Conservation (phyloP, 176 grass and related monocot genomes). For the Metroxylon sagu region DNA sequence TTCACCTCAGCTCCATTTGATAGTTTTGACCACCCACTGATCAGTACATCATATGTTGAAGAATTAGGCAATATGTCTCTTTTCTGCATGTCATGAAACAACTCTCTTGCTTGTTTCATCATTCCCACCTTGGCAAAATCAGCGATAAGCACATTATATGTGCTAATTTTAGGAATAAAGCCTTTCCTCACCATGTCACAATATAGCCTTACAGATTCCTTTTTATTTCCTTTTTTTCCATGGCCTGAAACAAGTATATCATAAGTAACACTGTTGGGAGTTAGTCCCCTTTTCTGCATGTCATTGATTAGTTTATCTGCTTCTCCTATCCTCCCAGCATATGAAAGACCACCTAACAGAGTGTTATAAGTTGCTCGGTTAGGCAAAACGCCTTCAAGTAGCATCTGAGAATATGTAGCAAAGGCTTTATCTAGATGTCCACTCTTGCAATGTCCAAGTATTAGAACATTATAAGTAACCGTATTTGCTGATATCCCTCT, state of each 20-base stretch:
- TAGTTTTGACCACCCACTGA: constrained; percentile 80
- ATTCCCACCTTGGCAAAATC: constrained; percentile 66
- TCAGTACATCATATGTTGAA: constrained; percentile 77
- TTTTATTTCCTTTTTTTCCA: constrained; percentile 65
- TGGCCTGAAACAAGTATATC: constrained; percentile 76
- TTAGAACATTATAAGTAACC: constrained; percentile 72
- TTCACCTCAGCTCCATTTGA: constrained; percentile 57
- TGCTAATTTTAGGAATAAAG: constrained; percentile 88
- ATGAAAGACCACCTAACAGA: constrained; percentile 70
- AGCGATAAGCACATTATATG: constrained; percentile 76
- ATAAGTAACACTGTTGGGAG: constrained; percentile 61
- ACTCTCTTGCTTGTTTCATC: constrained; percentile 85
- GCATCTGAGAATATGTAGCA: constrained; percentile 58
- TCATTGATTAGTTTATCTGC: constrained; percentile 48
- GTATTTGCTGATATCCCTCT: constrained; percentile 54
- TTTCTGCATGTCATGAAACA: constrained; percentile 70
- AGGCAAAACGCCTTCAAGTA: constrained; percentile 41
- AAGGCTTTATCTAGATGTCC: constrained; percentile 58
- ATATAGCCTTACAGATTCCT: constrained; percentile 63
- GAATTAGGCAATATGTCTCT: constrained; percentile 54
- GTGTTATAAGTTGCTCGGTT: constrained; percentile 80
- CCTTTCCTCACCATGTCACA: constrained; percentile 81
- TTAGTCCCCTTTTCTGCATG: constrained; percentile 49
- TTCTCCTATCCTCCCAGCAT: constrained; percentile 55
- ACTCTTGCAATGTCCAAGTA: constrained; percentile 84